Evolutionary conservation across 2,329 filamentous ascomycete genomes (phyloP).

Genomic region (Pseudogymnoascus sp.): DNA sequence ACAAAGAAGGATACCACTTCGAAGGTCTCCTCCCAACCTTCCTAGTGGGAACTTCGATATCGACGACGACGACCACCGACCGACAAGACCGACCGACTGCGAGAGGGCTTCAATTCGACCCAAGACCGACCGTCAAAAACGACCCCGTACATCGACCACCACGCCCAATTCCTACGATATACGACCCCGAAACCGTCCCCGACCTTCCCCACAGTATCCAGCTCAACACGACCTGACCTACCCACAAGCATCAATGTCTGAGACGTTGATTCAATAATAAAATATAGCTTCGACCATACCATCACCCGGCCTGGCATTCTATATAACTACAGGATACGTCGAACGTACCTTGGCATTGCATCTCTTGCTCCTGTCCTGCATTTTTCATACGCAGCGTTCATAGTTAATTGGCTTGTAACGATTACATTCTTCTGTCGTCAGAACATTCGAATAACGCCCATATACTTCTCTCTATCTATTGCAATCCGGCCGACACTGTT

Average conservation of each 20-base stretch:
- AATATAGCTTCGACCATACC: constrained; percentile 4
- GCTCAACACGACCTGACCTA: background rate
- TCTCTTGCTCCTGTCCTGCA: constrained; percentile 1
- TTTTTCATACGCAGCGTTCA: background rate
- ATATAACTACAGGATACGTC: constrained; percentile 6
- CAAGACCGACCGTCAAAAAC: background rate
- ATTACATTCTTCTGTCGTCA: background rate
- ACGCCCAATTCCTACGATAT: constrained; percentile 1
- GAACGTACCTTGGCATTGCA: constrained; percentile 6
- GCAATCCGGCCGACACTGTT: background rate
- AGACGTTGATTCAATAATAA: constrained; percentile 8
- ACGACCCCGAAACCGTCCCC: constrained; percentile 5
- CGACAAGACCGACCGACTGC: background rate
- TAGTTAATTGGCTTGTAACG: constrained; percentile 3
- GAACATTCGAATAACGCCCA: background rate
- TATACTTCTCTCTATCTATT: background rate
- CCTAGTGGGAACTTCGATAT: constrained; percentile 4
- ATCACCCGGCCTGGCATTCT: background rate
- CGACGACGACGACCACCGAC: background rate
- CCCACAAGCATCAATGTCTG: constrained; percentile 5
- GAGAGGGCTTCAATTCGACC: background rate
- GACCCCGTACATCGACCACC: background rate
- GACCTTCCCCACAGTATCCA: background rate
- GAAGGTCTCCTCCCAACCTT: constrained; percentile 7
- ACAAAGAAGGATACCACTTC: constrained; percentile 7